Conservation (phyloP, 2,329 filamentous ascomycete genomes). For the Fusarium zealandicum region DNA sequence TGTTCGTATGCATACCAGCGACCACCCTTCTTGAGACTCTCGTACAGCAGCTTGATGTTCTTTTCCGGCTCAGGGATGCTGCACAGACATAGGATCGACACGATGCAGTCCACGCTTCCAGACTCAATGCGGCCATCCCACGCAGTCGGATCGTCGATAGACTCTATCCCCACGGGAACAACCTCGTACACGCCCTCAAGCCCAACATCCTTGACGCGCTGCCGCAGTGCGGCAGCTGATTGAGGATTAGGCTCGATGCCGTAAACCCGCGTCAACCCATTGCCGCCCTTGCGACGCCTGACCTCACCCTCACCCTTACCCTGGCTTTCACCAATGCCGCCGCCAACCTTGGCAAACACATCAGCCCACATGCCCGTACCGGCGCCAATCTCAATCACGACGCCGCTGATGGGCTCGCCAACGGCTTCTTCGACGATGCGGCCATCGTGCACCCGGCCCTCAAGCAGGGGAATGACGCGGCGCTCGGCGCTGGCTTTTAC, state of each 20-base stretch:
- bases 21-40: conserved; percentile 66
- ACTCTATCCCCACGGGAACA: conserved; percentile 68
- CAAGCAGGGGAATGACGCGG: conserved; percentile 61
- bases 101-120: conserved; percentile 64
- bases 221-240: conserved; percentile 57
- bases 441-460: conserved; percentile 55
- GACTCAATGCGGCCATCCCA: conserved; percentile 57
- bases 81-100: conserved; percentile 68
- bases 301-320: conserved; percentile 27
- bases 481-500: conserved; percentile 52
- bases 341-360: conserved; percentile 52
- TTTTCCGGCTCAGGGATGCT: conserved; percentile 66
- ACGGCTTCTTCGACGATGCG: conserved; percentile 44
- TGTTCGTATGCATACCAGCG: conserved; percentile 71
- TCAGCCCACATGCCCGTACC: conserved; percentile 68
- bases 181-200: conserved; percentile 66
- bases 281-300: conserved; percentile 20
- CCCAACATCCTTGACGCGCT: conserved; percentile 58
- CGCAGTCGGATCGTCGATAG: conserved; percentile 52
- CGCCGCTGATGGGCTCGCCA: conserved; percentile 54
- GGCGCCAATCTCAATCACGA: conserved; percentile 68
- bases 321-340: conserved; percentile 8
- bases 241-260: conserved; percentile 69
- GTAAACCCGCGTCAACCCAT: conserved; percentile 58
- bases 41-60: conserved; percentile 63